A percentile compares a stretch with the other conserved stretches of the same genome.
Evolutionary conservation across 2,329 filamentous ascomycete genomes (phyloP).

Genomic region (Madurella fahalii): DNA sequence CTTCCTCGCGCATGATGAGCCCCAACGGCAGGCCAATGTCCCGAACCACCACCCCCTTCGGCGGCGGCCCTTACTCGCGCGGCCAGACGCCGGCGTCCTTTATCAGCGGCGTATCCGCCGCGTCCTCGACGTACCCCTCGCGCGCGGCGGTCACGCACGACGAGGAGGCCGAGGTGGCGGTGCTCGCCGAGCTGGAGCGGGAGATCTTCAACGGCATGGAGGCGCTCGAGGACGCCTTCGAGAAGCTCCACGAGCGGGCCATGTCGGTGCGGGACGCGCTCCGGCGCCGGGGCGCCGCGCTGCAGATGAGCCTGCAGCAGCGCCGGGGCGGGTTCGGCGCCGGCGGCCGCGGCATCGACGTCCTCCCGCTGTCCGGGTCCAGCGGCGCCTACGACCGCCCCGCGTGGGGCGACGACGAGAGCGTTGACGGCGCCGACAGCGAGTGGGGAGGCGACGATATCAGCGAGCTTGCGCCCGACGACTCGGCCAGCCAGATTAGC

Average conservation of each 20-base stretch:
- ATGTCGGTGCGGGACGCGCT: constrained; percentile 75
- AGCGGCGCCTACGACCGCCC: constrained; percentile 45
- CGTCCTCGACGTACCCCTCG: constrained; percentile 44
- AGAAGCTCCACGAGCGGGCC: constrained; percentile 80
- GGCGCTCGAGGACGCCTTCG: constrained; percentile 87
- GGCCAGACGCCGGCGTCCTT: constrained; percentile 49
- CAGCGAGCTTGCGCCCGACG: constrained; percentile 67
- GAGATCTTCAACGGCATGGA: constrained; percentile 96
- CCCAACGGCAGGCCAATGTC: constrained; percentile 45
- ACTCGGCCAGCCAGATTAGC: constrained; percentile 76
- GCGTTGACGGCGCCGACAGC: constrained; percentile 47
- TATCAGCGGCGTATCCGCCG: constrained; percentile 43
- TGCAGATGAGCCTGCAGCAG: constrained; percentile 61
- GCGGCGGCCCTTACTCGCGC: constrained; percentile 31
- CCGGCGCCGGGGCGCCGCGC: constrained; percentile 75
- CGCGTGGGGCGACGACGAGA: constrained; percentile 42
- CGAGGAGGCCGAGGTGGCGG: constrained; percentile 88
- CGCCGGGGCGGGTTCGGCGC: constrained; percentile 38
- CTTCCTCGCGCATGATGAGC: constrained; percentile 38
- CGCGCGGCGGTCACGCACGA: constrained; percentile 73
- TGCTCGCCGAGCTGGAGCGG: constrained; percentile 84
- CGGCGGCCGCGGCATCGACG: constrained; percentile 44
- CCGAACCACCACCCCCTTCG: constrained; percentile 51
- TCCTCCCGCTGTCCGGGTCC: constrained; percentile 48
- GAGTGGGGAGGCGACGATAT: constrained; percentile 55